Evolutionary conservation across 306 rosid genomes (phyloP).

Genomic region (Chamaecrista fasciculata): DNA sequence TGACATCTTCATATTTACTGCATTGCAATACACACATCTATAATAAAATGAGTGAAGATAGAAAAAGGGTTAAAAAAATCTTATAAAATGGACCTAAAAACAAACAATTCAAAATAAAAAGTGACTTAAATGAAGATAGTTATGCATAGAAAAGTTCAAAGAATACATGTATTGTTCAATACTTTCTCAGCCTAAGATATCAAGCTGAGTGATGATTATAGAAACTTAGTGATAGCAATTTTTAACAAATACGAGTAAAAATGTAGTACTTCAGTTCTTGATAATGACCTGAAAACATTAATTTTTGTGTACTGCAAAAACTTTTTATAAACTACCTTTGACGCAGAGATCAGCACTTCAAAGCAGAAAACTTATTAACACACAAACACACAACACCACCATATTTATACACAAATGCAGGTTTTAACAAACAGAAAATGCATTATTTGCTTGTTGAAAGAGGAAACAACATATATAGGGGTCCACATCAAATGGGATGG

Average conservation of each 20-base stretch:
- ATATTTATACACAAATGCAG: too few relatives aligned
- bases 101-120: too few relatives aligned
- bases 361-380: background rate
- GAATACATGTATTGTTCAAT: background rate
- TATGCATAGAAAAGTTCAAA: background rate
- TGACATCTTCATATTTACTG: background rate
- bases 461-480: constrained; percentile 24
- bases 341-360: constrained; percentile 2
- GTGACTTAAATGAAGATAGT: background rate
- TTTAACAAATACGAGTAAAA: background rate
- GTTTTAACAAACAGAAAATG: too few relatives aligned
- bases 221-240: background rate
- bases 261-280: background rate
- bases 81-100: background rate
- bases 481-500: too few relatives aligned
- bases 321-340: constrained; percentile 32
- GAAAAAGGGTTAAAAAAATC: background rate
- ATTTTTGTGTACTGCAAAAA: background rate
- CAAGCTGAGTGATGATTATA: background rate
- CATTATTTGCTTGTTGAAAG: background rate
- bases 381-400: background rate
- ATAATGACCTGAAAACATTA: background rate
- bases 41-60: background rate
- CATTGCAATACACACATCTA: background rate
- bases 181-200: background rate